Evolutionary conservation across 768 basidiomycete genomes (phyloP).

Genomic region (Naganishia antarctica): DNA sequence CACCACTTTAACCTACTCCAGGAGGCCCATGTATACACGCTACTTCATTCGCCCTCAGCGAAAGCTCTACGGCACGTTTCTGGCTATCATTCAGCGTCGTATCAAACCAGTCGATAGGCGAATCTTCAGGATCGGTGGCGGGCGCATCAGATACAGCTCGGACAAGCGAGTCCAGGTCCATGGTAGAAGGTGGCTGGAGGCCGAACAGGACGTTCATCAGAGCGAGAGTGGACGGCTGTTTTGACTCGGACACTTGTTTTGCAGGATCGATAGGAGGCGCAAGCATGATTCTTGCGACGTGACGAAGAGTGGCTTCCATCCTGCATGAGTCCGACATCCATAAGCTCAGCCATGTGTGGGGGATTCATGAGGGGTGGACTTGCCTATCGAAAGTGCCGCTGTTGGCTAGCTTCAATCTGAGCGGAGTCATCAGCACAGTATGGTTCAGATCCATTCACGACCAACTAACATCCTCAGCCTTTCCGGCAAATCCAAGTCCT

Average conservation of each 20-base stretch:
- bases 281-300: constrained; percentile 56
- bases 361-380: background rate
- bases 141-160: no score
- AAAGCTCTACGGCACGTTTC: constrained; percentile 73
- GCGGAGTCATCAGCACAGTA: background rate
- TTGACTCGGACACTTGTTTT: no score
- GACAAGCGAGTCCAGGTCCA: no score
- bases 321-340: constrained; percentile 52
- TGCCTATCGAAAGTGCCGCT: constrained; percentile 79
- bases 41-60: constrained; percentile 72
- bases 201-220: constrained; percentile 70
- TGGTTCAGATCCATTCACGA: background rate
- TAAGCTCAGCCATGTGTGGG: constrained; percentile 4
- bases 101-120: constrained; percentile 65
- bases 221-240: constrained; percentile 50
- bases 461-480: constrained; percentile 61
- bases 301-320: constrained; percentile 78
- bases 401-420: constrained; percentile 76
- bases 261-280: background rate
- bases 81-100: constrained; percentile 74
- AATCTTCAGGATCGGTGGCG: no score
- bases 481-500: constrained; percentile 75
- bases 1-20: constrained; percentile 56
- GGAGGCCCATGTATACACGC: constrained; percentile 98
- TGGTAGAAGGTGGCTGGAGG: constrained; percentile 48